Evolutionary conservation across 2,329 filamentous ascomycete species (phyloP), one percentile per base, ranked within the genome.

Genomic region (Sporothrix humicola): DNA sequence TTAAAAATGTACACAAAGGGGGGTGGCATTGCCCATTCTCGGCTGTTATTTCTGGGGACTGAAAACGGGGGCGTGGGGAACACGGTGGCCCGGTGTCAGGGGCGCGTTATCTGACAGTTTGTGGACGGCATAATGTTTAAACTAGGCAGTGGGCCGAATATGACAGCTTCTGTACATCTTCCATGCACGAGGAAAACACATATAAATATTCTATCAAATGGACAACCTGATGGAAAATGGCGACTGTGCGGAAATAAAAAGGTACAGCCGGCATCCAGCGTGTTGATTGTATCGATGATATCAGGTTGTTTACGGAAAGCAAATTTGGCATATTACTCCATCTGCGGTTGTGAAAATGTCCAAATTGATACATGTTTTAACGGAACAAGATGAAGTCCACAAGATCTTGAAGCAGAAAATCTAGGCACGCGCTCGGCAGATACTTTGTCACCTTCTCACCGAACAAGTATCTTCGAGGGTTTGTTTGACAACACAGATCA

Each of bases 61-160:
- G 44, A 5, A 37, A 54, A 69, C 4, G 20, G 65, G 65, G 65
- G 15, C 65, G 23, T 69, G 42, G 65, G 63, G 46, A 69, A 26
- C 13, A 20, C 26, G 10, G 46, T 54, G 65, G 65, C 17, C 68
- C 31, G 68, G 50, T 50, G 26, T 70, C 68, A 70, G 52, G 52
- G 68, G 52, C 52, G 52, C 37, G n/a, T 8, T 7, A 59, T 59
- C 68, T 46, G 68, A 23, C 52, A 46, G n/a, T 3, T 46, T 52
- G 68, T 46, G n/a, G 37, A 63, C 68, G 52, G 68, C 52, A 69
- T 42, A 69, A 42, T 23, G 48, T 56, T 50, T 4, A 48, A 26
- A 56, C 44, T 44, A 37, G 37, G 31, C 31, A 37, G 4, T 37
- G 31, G 37, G 56, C n/a, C 26, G 37, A 59, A 59, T 37, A 63